Percentiles rank a stretch among this genome's conserved stretches.
phyloP scores from a whole-genome alignment of 257 asterid species.

The Apocynum venetum region DNA sequence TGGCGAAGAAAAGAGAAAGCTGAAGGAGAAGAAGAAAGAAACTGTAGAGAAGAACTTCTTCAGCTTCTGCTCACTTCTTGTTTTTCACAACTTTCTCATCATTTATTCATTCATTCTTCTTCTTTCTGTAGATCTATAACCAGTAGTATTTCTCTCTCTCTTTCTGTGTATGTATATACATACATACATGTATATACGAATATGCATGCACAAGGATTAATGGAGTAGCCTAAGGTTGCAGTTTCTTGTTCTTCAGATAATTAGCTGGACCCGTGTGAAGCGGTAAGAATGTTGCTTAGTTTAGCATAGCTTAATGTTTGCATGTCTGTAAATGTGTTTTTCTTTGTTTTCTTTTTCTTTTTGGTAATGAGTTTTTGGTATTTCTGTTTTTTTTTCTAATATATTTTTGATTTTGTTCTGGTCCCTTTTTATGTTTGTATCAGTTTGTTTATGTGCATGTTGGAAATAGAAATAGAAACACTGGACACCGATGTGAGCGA shows the following conservation, averaged over 20 bases:
- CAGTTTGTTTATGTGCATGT: background rate
- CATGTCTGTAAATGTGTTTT: background rate
- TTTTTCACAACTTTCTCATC: slow-evolving; percentile 26
- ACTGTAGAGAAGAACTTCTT: slow-evolving; percentile 47
- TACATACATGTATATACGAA: too few relatives aligned
- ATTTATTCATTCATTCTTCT: slow-evolving; percentile 24
- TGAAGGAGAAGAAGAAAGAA: slow-evolving; percentile 56
- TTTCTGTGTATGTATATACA: background rate
- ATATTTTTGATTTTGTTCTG: background rate
- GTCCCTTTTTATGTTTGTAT: background rate
- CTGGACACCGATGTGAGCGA: background rate
- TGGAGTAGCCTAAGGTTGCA: slow-evolving; percentile 20
- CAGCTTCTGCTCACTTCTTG: slow-evolving; percentile 19
- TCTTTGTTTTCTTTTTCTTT: background rate
- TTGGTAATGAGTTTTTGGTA: background rate
- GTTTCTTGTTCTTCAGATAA: background rate
- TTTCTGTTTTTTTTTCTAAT: background rate
- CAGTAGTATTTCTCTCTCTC: background rate
- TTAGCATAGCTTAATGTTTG: background rate
- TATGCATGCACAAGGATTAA: slow-evolving; percentile 2
- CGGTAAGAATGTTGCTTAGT: slow-evolving; percentile 15
- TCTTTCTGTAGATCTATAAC: slow-evolving; percentile 65
- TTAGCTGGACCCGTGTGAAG: background rate
- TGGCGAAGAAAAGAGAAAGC: slow-evolving; percentile 51
- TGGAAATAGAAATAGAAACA: background rate